Evolutionary conservation across 108 stramenopile species (phyloP), one percentile per base, ranked within the genome.

Genomic region (Cyclostephanos tholiformis): DNA sequence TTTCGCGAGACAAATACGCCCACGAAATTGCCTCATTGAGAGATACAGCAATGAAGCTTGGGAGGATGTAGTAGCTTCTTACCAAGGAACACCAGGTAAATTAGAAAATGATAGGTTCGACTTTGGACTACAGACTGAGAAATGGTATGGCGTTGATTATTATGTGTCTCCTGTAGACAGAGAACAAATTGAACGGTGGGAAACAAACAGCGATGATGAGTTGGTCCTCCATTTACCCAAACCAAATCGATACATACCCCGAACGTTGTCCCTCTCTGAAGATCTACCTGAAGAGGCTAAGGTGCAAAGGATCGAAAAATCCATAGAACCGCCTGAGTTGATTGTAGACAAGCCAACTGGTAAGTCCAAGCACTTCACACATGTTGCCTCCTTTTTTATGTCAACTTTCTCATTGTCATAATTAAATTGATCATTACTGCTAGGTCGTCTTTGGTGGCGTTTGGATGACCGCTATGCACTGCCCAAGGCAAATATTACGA

Each of bases 391-490:
- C 30, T 1, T 19, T 29, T 27, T 43, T 20, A 26, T 62, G 27
- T 25, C 23, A 44, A 4, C 55, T 46, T 32, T 32, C 32, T 32
- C 32, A 32, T 72, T 19, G 16, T 44, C 27, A 36, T 25, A 5
- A 38, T 38, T 43, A 23, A 32, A 32, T 32, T 32, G 13, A 65
- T 58, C 2, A 30, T 58, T 16, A 30, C 67, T 29, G 22, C 20
- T 27, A 39, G 80, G 82, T 61, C 86, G 90, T n/a, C 88, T 95
- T 39, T 95, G 80, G 85, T 88, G 90, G 83, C 84, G 91, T 39
- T 81, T 95, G 27, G 95, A 95, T 69, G 95, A 95, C 67, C 75
- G 95, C 8, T 95, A 95, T 69, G 91, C 89, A 9, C 66, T 93
- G 6, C 95, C 95, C 29, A 90, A 89, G 49, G 77, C 92, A 14